Evolutionary conservation across 1,284 basidiomycete species (phyloP), one percentile per base, ranked within the genome.

Genomic region (Tremellales sp.): DNA sequence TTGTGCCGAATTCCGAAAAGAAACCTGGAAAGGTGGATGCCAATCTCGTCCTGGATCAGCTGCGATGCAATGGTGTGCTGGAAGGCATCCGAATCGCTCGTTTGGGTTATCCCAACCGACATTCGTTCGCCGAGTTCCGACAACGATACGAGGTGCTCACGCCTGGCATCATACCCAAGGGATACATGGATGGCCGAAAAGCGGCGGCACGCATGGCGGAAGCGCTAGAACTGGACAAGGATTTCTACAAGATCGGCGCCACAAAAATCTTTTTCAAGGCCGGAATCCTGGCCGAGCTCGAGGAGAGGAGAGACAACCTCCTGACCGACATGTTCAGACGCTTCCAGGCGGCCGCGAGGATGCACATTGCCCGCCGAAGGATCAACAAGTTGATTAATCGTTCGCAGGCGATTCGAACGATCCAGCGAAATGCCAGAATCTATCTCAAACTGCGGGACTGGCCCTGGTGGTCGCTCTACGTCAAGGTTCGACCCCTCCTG

Each of bases 231-330:
- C 80, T 98, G 18, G 91, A 97, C 68, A 81, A 84, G 46, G 77
- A 81, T 1, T 80, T 84, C 21, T 97, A 85, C 78, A 87, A 86
- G 62, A 88, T 98, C 52, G 95, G 95, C 7, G 88, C 89, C 0
- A 95, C 91, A 36, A 99, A 98, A 76, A 89, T 97, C 57, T 98
- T 98, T 76, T 98, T 99, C 83, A 98, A 97, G 70, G 93, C 95
- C 1, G 94, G 94, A 5, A 91, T 97, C 2, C 79, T 99, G 9
- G 95, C 95, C n/a, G 93, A 97, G 63, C 80, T 98, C 25, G 95
- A 98, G 72, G 95, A 97, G 63, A 80, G 89, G 18, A 77, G 95
- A 16, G 95, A 99, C 70, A 77, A 80, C 8, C 75, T 91, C 22
- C 75, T 99, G 14, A 92, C 83, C 56, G 92, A 93, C 58, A 77